These are phyloP conservation scores for Aspergillus hiratsukae DNA, from an alignment of 2,329 filamentous ascomycete species.

Conservation along the genomic window DNA sequence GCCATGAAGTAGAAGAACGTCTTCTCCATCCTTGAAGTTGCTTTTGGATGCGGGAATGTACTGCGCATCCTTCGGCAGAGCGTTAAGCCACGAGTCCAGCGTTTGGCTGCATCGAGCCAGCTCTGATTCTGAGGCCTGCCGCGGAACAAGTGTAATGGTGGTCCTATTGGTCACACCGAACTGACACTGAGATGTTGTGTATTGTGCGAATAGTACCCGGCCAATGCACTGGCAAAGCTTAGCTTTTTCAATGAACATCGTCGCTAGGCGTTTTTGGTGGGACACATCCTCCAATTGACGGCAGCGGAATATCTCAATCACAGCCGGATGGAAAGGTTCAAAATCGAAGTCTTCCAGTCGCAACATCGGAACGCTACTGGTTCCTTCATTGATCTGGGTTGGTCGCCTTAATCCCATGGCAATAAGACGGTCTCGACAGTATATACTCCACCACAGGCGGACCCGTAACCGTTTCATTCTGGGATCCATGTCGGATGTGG, in stretches of 20 bases:
- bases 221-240: conserved; percentile 83
- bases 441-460: conserved; percentile 90
- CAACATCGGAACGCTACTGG: conserved; percentile 88
- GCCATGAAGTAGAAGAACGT: conserved; percentile 60
- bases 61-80: conserved; percentile 64
- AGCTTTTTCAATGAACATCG: conserved; percentile 83
- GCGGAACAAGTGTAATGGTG: conserved; percentile 77
- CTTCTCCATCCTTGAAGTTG: conserved; percentile 48
- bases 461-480: conserved; percentile 63
- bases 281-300: conserved; percentile 65
- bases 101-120: conserved; percentile 71
- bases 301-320: conserved; percentile 60
- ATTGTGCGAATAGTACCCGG: conserved; percentile 79
- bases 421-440: conserved; percentile 84
- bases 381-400: conserved; percentile 81
- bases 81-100: conserved; percentile 67
- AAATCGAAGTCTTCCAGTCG: conserved; percentile 75
- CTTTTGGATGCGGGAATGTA: conserved; percentile 61
- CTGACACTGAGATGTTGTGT: conserved; percentile 76
- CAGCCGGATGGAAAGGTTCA: conserved; percentile 59
- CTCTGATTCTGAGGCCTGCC: conserved; percentile 72
- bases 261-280: conserved; percentile 70
- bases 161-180: conserved; percentile 63
- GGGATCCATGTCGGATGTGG: conserved; percentile 12
- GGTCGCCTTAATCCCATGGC: conserved; percentile 85